phyloP scores from a whole-genome alignment of 768 basidiomycete genomes.

The Mycena galericulata region DNA sequence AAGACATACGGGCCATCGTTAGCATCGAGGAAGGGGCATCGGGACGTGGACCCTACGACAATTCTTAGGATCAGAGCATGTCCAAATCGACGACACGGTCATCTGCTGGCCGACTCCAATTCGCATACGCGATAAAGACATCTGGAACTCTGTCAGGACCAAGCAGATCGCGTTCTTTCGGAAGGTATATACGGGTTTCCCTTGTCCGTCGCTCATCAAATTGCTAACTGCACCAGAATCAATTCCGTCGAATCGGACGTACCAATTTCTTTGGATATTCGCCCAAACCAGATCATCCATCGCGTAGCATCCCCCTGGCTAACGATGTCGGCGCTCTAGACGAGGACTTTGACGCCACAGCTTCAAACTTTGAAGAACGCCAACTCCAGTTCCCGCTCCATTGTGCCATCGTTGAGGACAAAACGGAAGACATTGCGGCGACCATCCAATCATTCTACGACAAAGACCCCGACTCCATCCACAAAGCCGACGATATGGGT shows the following conservation, averaged over 20 bases:
- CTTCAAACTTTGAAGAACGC: neutral
- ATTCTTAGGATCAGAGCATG: conserved; percentile 36
- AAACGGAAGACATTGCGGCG: conserved; percentile 4
- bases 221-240: conserved; percentile 28
- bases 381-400: conserved; percentile 23
- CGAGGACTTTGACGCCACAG: neutral
- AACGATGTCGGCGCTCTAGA: conserved; percentile 13
- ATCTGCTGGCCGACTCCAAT: conserved; percentile 48
- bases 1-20: neutral
- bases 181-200: neutral
- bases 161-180: conserved; percentile 24
- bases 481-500: conserved; percentile 25
- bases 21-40: conserved; percentile 36
- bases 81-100: conserved; percentile 30
- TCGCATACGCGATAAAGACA: conserved; percentile 43
- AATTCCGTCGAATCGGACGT: conserved; percentile 43
- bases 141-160: neutral
- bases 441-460: conserved; percentile 16
- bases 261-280: conserved; percentile 42
- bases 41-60: conserved; percentile 38
- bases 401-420: conserved; percentile 13
- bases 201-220: neutral
- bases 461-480: conserved; percentile 28
- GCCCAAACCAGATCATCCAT: conserved; percentile 37
- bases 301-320: conserved; percentile 24